phyloP scores from a whole-genome alignment of 1,284 basidiomycete species.

The Earliella scabrosa region DNA sequence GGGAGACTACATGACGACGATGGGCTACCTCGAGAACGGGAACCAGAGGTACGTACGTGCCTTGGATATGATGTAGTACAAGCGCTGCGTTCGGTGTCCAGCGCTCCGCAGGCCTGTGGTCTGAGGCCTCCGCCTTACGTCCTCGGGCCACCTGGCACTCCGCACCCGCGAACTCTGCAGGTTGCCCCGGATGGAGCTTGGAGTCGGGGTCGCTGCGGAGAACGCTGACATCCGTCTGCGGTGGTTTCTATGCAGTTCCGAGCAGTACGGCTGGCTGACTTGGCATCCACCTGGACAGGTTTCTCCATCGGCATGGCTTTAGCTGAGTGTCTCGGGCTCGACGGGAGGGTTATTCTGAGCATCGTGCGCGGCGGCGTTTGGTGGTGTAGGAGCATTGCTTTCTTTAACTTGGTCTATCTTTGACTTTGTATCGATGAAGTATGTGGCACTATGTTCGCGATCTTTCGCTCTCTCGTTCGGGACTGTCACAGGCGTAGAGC shows the following conservation, averaged over 20 bases:
- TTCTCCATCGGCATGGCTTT: constrained; percentile 29
- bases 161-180: background rate
- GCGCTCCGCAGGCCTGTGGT: no score
- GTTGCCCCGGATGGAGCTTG: background rate
- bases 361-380: no score
- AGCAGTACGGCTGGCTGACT: background rate
- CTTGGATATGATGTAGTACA: no score
- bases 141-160: background rate
- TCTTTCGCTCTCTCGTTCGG: no score
- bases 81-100: background rate
- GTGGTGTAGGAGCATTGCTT: no score
- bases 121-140: background rate
- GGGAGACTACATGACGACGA: constrained; percentile 54
- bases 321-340: background rate
- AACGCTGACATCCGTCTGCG: background rate
- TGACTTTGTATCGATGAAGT: no score
- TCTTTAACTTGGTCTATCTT: no score
- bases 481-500: background rate
- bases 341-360: no score
- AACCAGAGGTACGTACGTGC: constrained; percentile 52
- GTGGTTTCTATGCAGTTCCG: background rate
- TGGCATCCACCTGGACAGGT: constrained; percentile 21
- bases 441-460: no score
- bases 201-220: background rate
- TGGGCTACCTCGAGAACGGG: constrained; percentile 59